Evolutionary conservation across 148 eudicot species (phyloP).

Genomic region (Rhododendron williamsianum): DNA sequence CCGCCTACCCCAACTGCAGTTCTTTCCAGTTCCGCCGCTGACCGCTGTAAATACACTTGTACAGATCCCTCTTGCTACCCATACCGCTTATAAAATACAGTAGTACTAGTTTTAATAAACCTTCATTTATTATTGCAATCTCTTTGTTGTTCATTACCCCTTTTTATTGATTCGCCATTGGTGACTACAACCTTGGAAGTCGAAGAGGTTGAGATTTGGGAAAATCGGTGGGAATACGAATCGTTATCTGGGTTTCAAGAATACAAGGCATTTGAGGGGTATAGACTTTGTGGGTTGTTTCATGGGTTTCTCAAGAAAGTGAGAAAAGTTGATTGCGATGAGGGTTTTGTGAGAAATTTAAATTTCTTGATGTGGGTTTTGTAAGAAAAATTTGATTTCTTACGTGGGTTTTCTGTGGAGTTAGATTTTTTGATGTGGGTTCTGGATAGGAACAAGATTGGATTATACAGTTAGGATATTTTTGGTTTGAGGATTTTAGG

Average conservation of each 20-base stretch:
- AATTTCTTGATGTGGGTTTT: conserved; percentile 28
- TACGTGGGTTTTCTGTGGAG: too few species aligned
- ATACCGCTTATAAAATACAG: background rate
- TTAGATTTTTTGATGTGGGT: conserved; percentile 3
- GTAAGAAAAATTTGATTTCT: background rate
- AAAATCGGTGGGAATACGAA: conserved; percentile 6
- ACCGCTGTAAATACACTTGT: background rate
- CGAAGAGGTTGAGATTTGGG: conserved; percentile 2
- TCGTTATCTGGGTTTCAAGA: conserved; percentile 16
- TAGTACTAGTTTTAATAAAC: background rate
- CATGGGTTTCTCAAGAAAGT: conserved; percentile 21
- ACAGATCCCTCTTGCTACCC: background rate
- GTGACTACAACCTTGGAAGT: background rate
- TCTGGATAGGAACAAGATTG: conserved; percentile 1
- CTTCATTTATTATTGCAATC: conserved; percentile 4
- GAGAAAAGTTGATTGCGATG: conserved; percentile 13
- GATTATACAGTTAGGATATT: background rate
- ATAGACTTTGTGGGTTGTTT: conserved; percentile 1
- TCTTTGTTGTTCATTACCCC: background rate
- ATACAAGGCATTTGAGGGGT: conserved; percentile 9
- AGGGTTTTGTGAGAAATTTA: conserved; percentile 24
- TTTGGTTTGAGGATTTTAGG: background rate
- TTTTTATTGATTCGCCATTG: background rate
- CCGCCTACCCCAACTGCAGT: conserved; percentile 2
- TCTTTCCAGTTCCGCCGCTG: background rate